Evolutionary conservation across 202 grass and related monocot genomes (phyloP).

Genomic region (Setaria italica): DNA sequence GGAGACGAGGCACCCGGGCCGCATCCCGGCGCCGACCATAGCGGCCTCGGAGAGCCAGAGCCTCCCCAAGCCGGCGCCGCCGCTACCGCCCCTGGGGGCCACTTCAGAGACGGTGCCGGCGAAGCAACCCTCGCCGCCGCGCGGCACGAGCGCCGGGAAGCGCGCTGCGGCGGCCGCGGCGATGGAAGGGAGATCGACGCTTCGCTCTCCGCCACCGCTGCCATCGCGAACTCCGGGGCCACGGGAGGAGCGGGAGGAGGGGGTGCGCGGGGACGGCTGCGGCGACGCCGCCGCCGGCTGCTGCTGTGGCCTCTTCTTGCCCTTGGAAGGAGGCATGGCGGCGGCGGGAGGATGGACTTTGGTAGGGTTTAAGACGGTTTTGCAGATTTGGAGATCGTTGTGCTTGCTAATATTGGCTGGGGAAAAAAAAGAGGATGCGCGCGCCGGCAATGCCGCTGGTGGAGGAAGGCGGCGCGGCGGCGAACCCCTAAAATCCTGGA

Average conservation of each 20-base stretch:
- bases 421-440: too few species aligned
- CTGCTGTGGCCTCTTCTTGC: slow-evolving; percentile 56
- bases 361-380: too few species aligned
- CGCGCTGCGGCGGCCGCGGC: slow-evolving; percentile 36
- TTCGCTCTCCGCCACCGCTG: neutral
- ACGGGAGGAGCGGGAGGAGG: slow-evolving; percentile 6
- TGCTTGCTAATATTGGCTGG: too few species aligned
- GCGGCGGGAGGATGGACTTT: neutral
- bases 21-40: slow-evolving; percentile 62
- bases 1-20: slow-evolving; percentile 75
- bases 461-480: too few species aligned
- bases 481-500: too few species aligned
- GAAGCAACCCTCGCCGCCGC: slow-evolving; percentile 50
- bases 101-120: slow-evolving; percentile 51
- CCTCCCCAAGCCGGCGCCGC: slow-evolving; percentile 34
- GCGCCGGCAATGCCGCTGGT: too few species aligned
- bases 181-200: slow-evolving; percentile 25
- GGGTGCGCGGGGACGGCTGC: slow-evolving; percentile 46
- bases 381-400: too few species aligned
- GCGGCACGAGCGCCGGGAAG: slow-evolving; percentile 61
- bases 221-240: too few species aligned
- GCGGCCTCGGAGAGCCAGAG: slow-evolving; percentile 75
- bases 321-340: slow-evolving; percentile 63
- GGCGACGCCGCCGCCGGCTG: slow-evolving; percentile 23
- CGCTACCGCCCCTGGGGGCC: slow-evolving; percentile 43